Base-by-base conservation (phyloP, 2,329 filamentous ascomycete species). In the Fusarium sp. region DNA sequence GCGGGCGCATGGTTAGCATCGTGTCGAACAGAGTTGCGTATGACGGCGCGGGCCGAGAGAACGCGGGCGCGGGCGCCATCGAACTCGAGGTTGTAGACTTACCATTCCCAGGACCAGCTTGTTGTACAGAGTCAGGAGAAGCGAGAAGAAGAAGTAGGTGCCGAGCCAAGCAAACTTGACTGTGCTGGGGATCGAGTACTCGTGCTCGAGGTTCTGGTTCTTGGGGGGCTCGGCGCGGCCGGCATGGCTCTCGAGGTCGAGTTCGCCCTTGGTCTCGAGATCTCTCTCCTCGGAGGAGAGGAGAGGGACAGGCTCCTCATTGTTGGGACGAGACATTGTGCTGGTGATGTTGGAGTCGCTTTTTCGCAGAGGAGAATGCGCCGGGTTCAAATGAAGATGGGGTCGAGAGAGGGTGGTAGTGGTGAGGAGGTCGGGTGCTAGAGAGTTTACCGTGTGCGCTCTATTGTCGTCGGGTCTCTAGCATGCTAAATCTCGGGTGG, bases 111-210 rank as follows among this genome's bases (percentile, higher is more conserved):
- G 81, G 24, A 91, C 87, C 33, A 88, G 83, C 80, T 91, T 91
- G 83, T 91, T 91, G 79, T 90, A 90, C 24, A 91, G 83, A 9
- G 89, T 91, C 64, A 91, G 81, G 67, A 83, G 75, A 24, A 85
- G 77, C 20, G 84, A 85, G 76, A 85, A 84, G 76, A 86, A 82
- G 77, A 90, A 89, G 79, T 90, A 90, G 65, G 85, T 83, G 31
- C 84, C 85, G 33, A 88, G 80, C 85, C 86, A 88, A 62, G 85
- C 82, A 72, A 87, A 86, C 80, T 88, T 88, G 79, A 85, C 82
- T 37, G 82, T 82, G 68, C 82, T 83, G 56, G 84, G 81, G 45
- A 85, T 83, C 8, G 83, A 83, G 78, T 87, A 86, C 80, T 87
- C 85, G 71, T 84, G 83, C 35, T 85, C 84, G 66, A 85, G 77